phyloP scores from a whole-genome alignment of 2,329 filamentous ascomycete genomes.

The Exophiala sideris region DNA sequence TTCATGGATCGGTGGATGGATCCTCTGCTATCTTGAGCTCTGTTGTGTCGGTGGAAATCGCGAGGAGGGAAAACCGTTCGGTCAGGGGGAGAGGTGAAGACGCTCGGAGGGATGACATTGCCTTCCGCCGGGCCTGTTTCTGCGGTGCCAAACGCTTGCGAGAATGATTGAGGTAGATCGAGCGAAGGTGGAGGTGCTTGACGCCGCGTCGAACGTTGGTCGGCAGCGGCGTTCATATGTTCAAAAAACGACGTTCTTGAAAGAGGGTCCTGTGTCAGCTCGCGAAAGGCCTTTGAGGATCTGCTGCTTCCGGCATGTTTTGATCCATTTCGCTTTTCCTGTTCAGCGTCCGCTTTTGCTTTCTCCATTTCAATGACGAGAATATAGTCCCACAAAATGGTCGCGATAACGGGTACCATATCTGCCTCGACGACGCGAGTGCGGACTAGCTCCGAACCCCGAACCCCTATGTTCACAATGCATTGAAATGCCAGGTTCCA shows the following conservation, averaged over 20 bases:
- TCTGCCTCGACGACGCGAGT: slow-evolving; percentile 96
- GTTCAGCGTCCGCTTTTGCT: slow-evolving; percentile 78
- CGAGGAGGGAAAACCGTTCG: slow-evolving; percentile 62
- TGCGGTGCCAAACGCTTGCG: slow-evolving; percentile 37
- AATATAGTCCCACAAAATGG: slow-evolving; percentile 97
- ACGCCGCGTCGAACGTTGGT: slow-evolving; percentile 63
- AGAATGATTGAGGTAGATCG: slow-evolving; percentile 64
- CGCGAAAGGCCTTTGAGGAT: slow-evolving; percentile 31
- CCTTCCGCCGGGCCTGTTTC: slow-evolving; percentile 57
- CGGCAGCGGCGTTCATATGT: slow-evolving; percentile 54
- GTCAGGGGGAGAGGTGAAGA: slow-evolving; percentile 68
- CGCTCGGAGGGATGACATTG: slow-evolving; percentile 61
- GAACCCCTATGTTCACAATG: slow-evolving; percentile 96
- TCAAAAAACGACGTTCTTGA: slow-evolving; percentile 39
- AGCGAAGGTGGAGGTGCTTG: slow-evolving; percentile 82
- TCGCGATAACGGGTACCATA: slow-evolving; percentile 98
- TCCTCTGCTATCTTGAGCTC: slow-evolving; percentile 41
- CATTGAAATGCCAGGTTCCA: slow-evolving; percentile 99
- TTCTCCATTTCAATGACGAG: slow-evolving; percentile 90
- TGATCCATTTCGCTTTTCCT: slow-evolving; percentile 43
- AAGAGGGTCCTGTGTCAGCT: slow-evolving; percentile 29
- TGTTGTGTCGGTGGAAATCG: slow-evolving; percentile 45
- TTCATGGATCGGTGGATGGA: slow-evolving; percentile 52
- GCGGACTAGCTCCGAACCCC: slow-evolving; percentile 88
- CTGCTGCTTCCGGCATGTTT: slow-evolving; percentile 32